These are phyloP conservation scores for Aspergillus jensenii DNA, from an alignment of 2,329 filamentous ascomycete species.

Conservation along the genomic window DNA sequence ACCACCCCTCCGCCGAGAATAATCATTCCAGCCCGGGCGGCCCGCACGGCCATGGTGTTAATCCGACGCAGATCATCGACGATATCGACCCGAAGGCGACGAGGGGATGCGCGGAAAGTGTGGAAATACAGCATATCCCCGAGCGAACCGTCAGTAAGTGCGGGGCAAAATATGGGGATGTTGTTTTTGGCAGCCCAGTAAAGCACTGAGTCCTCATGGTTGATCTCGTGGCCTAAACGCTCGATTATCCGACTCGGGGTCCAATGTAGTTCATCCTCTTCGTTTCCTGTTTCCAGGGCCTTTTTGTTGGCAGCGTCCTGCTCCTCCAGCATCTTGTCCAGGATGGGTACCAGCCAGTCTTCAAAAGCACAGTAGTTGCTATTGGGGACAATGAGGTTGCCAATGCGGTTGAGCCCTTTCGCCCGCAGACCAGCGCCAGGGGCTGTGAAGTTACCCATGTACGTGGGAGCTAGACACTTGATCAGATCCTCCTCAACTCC, in stretches of 20 bases:
- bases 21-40: conserved; percentile 89
- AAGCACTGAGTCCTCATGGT: conserved; percentile 85
- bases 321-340: conserved; percentile 92
- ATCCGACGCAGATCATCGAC: conserved; percentile 91
- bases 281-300: conserved; percentile 37
- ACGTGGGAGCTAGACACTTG: conserved; percentile 94
- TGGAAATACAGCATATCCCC: conserved; percentile 99
- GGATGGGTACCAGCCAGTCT: conserved; percentile 93
- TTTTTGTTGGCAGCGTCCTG: conserved; percentile 76
- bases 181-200: conserved; percentile 98
- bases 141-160: conserved; percentile 88
- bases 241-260: conserved; percentile 91
- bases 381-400: conserved; percentile 93
- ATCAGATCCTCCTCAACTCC: conserved; percentile 98
- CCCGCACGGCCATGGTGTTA: conserved; percentile 86
- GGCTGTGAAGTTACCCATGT: conserved; percentile 81
- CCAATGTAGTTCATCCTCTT: conserved; percentile 75
- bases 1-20: conserved; percentile 92
- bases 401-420: conserved; percentile 91
- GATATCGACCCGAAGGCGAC: conserved; percentile 81
- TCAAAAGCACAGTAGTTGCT: conserved; percentile 97
- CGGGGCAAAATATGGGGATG: conserved; percentile 96
- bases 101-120: conserved; percentile 84
- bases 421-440: conserved; percentile 74
- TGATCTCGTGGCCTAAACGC: conserved; percentile 88